These are phyloP conservation scores for Syncephalastrum sp. DNA, from an alignment of 371 early-diverging fungal species.

Conservation along the genomic window DNA sequence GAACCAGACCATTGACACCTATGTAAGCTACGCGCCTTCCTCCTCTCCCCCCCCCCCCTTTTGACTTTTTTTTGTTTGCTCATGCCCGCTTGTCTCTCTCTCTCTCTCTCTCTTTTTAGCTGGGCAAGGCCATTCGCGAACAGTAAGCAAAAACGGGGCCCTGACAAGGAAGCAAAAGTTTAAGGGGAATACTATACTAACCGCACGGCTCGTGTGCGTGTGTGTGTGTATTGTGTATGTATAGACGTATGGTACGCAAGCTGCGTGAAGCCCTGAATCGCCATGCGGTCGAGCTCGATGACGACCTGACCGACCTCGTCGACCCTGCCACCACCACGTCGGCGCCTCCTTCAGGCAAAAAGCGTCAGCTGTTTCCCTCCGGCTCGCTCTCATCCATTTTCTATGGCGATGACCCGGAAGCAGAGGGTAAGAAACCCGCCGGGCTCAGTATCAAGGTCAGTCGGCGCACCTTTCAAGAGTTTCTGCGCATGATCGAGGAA, in stretches of 20 bases:
- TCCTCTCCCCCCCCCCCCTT: no score
- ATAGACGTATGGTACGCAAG: slow-evolving; percentile 68
- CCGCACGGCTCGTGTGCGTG: neutral
- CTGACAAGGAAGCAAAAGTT: no score
- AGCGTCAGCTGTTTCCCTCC: slow-evolving; percentile 13
- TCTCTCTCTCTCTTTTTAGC: slow-evolving; percentile 24
- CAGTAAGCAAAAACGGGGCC: slow-evolving; percentile 36
- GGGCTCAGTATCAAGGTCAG: slow-evolving; percentile 23
- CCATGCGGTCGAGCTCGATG: slow-evolving; percentile 52
- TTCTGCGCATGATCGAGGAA: slow-evolving; percentile 69
- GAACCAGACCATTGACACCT: slow-evolving; percentile 72
- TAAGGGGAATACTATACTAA: neutral
- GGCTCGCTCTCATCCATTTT: slow-evolving; percentile 25
- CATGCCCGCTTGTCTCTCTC: no score
- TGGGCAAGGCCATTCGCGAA: slow-evolving; percentile 63
- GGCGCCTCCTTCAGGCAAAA: slow-evolving; percentile 4
- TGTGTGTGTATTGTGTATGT: neutral
- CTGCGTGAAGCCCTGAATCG: slow-evolving; percentile 70
- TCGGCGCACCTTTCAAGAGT: slow-evolving; percentile 70
- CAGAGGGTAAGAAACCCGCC: slow-evolving; percentile 6
- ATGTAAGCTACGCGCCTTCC: slow-evolving; percentile 37
- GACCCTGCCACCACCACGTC: neutral
- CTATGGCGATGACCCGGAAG: slow-evolving; percentile 29
- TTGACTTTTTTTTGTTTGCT: no score
- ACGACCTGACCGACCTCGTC: neutral